phyloP scores from a whole-genome alignment of 2,329 filamentous ascomycete species.

The Aspergillus quadricinctus region DNA sequence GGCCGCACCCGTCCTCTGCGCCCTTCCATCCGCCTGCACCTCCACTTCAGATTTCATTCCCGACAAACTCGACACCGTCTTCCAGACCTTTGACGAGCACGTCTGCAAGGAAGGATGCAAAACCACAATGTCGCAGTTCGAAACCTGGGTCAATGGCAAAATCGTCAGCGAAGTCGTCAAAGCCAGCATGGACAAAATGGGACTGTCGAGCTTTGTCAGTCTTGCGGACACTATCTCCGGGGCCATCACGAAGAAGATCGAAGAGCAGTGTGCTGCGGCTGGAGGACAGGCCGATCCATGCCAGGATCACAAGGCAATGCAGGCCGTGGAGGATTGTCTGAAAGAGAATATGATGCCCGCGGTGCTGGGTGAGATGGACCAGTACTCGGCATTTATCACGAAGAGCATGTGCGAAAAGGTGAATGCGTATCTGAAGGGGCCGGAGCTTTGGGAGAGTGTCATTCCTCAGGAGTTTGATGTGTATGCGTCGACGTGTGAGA shows the following conservation, averaged over 20 bases:
- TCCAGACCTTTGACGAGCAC: background rate
- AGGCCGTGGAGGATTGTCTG: background rate
- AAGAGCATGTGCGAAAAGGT: background rate
- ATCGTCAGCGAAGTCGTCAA: no score
- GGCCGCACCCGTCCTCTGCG: constrained; percentile 43
- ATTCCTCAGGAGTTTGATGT: background rate
- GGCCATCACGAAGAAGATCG: background rate
- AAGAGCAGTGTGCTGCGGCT: background rate
- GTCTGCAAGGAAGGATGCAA: no score
- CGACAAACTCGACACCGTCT: background rate
- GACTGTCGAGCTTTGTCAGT: background rate
- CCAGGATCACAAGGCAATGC: background rate
- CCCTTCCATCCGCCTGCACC: constrained; percentile 45
- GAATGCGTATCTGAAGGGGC: background rate
- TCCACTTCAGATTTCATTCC: background rate
- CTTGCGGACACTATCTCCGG: background rate
- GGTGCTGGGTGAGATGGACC: background rate
- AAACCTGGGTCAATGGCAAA: no score
- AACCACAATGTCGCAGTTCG: no score
- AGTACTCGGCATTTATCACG: background rate
- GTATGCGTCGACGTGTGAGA: background rate
- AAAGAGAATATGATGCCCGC: background rate
- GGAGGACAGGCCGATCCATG: background rate
- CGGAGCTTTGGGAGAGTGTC: background rate
- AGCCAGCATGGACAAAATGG: background rate